Base-by-base conservation (phyloP, 2,329 filamentous ascomycete genomes). In the Juglanconis juglandina region DNA sequence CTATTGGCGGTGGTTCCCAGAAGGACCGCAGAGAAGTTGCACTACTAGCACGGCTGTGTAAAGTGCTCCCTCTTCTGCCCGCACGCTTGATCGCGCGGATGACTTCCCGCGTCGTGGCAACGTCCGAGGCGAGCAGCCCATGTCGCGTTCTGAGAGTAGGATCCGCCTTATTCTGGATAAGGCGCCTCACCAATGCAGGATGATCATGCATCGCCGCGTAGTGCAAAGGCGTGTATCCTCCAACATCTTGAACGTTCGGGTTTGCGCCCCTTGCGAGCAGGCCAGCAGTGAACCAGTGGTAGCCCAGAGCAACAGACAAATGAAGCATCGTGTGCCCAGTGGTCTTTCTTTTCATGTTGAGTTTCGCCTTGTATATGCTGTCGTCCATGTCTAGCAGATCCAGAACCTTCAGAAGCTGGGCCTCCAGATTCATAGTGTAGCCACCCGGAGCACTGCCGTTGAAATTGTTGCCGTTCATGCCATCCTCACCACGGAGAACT, bases 241-340 rank as follows among this genome's bases (percentile, higher is more conserved):
- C 88, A 64, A 87, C 88, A 70, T 96, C 92, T 58, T 86, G 83
- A 42, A 87, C 78, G 68, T 94, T 87, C 1, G 88, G 86, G 68
- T 89, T 88, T 24, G 90, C 91, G n/a, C 91, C 90, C 64, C 90
- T 84, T 9, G 87, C 89, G 24, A 96, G 77, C 33, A 96, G 80
- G 35, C 87, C 90, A 11, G 89, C 89, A 53, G 90, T 90, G 64
- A 96, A 88, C 51, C 89, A 84, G 64, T 87, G 84, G 66, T 92
- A 83, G 5, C 91, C 91, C 11, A 93, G 76, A 8, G 89, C 89
- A 66, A 87, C 90, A 2, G 90, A 90, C 63, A 93, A 79, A 68
- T 95, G 91, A 63, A 96, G 81, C 81, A 96, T 88, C 1, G 89
- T 92, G 69, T 94, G 90, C 0, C 91, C 91, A 11, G 86, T 90